Evolutionary conservation across 352 stramenopile species (phyloP), one percentile per base, ranked within the genome.

Genomic region (Globisporangium echinulatum): DNA sequence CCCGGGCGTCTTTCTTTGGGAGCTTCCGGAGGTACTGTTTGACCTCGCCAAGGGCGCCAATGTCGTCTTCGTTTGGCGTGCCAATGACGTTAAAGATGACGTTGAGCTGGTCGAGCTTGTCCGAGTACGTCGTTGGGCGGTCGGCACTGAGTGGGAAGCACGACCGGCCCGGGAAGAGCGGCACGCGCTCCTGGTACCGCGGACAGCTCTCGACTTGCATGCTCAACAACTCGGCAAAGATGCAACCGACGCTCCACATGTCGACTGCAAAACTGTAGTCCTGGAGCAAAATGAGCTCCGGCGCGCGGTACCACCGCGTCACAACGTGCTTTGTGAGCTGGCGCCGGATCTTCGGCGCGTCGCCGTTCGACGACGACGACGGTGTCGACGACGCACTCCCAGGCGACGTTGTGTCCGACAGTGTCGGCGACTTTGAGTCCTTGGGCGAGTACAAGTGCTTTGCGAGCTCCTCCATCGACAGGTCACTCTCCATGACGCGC

Each of bases 171-270:
- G 85, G 85, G 49, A 95, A 95, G 1, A 95, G 71, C 11, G 85
- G 85, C 47, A 90, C 83, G 11, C 85, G 85, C 56, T 95, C 82
- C 62, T 93, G 82, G 62, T 95, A 93, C 15, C 83, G 80, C 15
- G 82, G 85, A 59, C 82, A 92, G 60, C 84, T 95, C 43, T 93
- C 83, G 3, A 89, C 80, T 73, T 95, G 85, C 85, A 95, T 95
- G 55, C 84, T 95, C 40, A 95, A 56, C 7, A 95, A 66, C 62
- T 95, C 85, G 8, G 79, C 85, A 59, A 95, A 92, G 70, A 95
- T 95, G 80, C 97, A 99, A 8, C 97, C 97, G 49, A 99, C 69
- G 53, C 94, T 98, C 97, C 97, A 99, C 82, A 99, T 98, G 72
- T 99, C 97, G 62, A 99, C 98, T 10, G 95, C 90, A 50, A 95